phyloP scores from a whole-genome alignment of 106 monocot species.

The Allium cepa region DNA sequence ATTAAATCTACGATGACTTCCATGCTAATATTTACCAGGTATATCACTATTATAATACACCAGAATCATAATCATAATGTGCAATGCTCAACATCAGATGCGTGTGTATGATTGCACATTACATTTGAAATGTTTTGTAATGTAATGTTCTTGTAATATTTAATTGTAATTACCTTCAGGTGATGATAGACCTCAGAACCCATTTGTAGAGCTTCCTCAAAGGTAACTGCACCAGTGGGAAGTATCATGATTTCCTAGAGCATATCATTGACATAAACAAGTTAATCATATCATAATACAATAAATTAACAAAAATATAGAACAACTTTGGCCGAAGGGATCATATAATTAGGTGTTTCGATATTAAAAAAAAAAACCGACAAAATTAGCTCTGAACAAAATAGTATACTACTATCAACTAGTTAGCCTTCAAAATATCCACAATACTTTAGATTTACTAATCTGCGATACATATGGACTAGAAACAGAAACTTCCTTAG shows the following conservation, averaged over 20 bases:
- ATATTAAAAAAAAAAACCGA: too few relatives aligned
- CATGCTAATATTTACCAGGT: background rate
- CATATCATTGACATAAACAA: background rate
- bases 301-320: too few relatives aligned
- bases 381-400: too few relatives aligned
- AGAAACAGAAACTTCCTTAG: too few relatives aligned
- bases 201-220: constrained; percentile 94
- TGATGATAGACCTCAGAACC: constrained; percentile 91
- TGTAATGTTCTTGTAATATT: background rate
- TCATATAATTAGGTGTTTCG: too few relatives aligned
- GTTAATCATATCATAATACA: too few relatives aligned
- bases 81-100: background rate
- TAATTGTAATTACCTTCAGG: constrained; percentile 63
- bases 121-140: background rate
- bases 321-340: too few relatives aligned
- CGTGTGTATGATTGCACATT: background rate
- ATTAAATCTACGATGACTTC: too few relatives aligned
- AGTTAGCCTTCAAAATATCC: too few relatives aligned
- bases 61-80: background rate
- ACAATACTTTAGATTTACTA: too few relatives aligned
- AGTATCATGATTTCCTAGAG: constrained; percentile 98
- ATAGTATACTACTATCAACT: too few relatives aligned
- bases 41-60: background rate
- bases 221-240: constrained; percentile 77
- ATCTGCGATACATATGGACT: too few relatives aligned